phyloP scores from a whole-genome alignment of 83 land plant species.

The Isoetes engelmannii region DNA sequence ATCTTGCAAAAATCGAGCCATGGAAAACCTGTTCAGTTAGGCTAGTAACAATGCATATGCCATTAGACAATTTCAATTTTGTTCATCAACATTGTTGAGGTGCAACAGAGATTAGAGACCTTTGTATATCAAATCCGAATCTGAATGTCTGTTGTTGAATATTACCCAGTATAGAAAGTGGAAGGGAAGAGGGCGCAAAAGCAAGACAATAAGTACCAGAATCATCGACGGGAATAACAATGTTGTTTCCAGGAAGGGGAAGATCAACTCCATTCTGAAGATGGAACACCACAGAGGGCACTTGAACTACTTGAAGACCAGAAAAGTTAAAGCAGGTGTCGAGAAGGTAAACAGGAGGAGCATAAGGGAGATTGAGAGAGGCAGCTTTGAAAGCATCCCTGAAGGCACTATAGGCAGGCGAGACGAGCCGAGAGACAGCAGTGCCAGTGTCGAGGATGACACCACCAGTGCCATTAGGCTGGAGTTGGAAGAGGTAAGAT shows the following conservation, averaged over 20 bases:
- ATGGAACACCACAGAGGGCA: conserved; percentile 68
- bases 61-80: no score
- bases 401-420: neutral
- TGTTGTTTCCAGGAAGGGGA: conserved; percentile 57
- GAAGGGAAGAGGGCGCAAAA: conserved; percentile 48
- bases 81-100: conserved; percentile 7
- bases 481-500: conserved; percentile 21
- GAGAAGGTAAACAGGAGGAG: conserved; percentile 45
- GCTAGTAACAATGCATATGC: no score
- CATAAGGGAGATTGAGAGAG: conserved; percentile 9
- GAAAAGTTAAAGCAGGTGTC: conserved; percentile 76
- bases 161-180: conserved; percentile 72
- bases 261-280: conserved; percentile 44
- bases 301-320: conserved; percentile 48
- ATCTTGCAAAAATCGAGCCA: no score
- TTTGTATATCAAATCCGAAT: conserved; percentile 46
- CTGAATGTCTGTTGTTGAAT: conserved; percentile 82
- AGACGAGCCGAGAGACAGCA: conserved; percentile 51
- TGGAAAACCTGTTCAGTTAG: no score
- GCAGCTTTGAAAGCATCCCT: conserved; percentile 15
- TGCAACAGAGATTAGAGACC: conserved; percentile 47
- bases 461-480: conserved; percentile 49
- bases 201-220: conserved; percentile 68
- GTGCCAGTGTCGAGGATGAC: conserved; percentile 70
- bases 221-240: conserved; percentile 60